Evolutionary conservation across 2,329 filamentous ascomycete genomes (phyloP).

Genomic region (Byssochlamys sp.): DNA sequence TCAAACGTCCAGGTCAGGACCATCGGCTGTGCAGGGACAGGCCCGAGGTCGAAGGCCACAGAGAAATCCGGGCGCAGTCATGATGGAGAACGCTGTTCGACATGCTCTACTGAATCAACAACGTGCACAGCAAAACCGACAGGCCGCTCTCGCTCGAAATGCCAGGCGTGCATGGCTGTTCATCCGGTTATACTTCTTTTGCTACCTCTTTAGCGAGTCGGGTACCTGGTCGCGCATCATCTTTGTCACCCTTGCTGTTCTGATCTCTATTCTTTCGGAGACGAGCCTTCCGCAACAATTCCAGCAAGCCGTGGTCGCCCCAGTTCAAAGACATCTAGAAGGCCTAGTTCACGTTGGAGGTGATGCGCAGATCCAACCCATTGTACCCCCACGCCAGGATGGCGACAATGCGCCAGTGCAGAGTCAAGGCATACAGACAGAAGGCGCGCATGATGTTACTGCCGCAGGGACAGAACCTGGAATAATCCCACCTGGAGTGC

Average conservation of each 20-base stretch:
- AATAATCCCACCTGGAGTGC: conserved; percentile 1
- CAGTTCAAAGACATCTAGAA: conserved; percentile 37
- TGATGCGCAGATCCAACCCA: conserved; percentile 9
- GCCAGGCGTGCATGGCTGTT: conserved; percentile 47
- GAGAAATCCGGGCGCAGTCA: conserved; percentile 11
- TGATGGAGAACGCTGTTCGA: conserved; percentile 23
- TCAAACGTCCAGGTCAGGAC: conserved; percentile 4
- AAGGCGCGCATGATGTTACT: neutral
- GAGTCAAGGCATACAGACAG: neutral
- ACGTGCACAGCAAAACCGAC: conserved; percentile 12
- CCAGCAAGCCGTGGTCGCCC: conserved; percentile 25
- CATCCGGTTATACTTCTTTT: conserved; percentile 48
- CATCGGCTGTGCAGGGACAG: conserved; percentile 1
- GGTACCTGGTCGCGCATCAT: conserved; percentile 36
- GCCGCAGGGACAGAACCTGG: neutral
- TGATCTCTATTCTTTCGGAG: conserved; percentile 34
- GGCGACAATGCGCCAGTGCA: neutral
- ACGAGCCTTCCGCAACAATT: conserved; percentile 29
- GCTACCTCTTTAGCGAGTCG: conserved; percentile 48
- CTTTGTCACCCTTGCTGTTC: conserved; percentile 28
- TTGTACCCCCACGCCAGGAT: conserved; percentile 1
- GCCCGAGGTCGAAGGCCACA: conserved; percentile 1
- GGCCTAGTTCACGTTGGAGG: conserved; percentile 27
- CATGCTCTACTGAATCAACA: conserved; percentile 23
- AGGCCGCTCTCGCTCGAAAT: conserved; percentile 32